Base-by-base conservation (phyloP, 1,284 basidiomycete genomes). In the Austroboletus novae-zelandiae region DNA sequence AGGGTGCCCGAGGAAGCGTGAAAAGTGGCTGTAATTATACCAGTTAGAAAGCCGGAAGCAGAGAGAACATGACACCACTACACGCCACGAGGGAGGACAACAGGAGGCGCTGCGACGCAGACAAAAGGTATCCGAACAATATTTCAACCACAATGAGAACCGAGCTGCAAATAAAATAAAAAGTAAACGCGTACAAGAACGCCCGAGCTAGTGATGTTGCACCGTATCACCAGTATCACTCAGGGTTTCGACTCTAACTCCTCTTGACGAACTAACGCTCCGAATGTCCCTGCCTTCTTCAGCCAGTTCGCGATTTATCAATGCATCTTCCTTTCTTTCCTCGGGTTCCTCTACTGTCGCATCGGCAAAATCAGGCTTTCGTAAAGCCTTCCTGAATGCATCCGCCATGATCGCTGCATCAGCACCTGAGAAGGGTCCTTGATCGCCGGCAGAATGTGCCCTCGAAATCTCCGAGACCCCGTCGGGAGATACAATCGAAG, bases 401-500 rank as follows among this genome's bases (percentile, higher is more conserved):
- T 89, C 84, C 29, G 90, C 90, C 84, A 93, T 91, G 62, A 92
- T 89, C 29, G 88, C 87, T 45, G 90, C 90, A 67, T 93, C 90
- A 29, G 86, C 83, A 23, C 82, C 84, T 27, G 84, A 88, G 70
- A 93, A 86, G 14, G 82, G 83, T 15, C 79, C 86, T 30, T 76
- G 67, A 43, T 83, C 82, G 47, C 77, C 76, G 48, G 74, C 72
- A 47, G 76, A 79, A 42, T 79, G 81, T 6, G 78, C 71, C 40
- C 82, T 79, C 41, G 83, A 85, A 40, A 83, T 78, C 15, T 80
- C 83, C 44, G 84, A 88, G 41, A 82, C 84, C 14, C 82, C 86
- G 60, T 85, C 83, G 44, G 77, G 80, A 25, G 76, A 77, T 41
- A 73, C 74, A 58, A 75, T 71, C 50, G 76, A 81, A 46, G 70